Conservation (phyloP, 1,284 basidiomycete genomes). For the Albatrellus sp. region DNA sequence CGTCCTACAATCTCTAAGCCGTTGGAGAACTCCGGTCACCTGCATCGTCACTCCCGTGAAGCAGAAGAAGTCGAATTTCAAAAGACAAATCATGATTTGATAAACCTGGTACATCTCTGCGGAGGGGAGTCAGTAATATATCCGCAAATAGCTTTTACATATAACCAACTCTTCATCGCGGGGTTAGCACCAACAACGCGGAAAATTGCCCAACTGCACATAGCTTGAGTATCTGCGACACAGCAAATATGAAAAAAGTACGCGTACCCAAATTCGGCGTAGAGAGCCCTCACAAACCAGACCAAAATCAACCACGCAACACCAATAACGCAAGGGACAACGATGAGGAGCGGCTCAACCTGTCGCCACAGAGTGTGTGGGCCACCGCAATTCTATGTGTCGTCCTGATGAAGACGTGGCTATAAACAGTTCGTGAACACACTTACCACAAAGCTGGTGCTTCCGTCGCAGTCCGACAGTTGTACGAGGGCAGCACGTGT, state of each 20-base stretch:
- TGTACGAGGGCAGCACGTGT: conserved; percentile 46
- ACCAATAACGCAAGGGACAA: conserved; percentile 26
- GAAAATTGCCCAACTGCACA: conserved; percentile 67
- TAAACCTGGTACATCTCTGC: conserved; percentile 76
- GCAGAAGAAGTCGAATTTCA: conserved; percentile 82
- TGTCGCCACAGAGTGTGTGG: conserved; percentile 27
- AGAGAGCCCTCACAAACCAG: conserved; percentile 27
- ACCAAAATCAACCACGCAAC: conserved; percentile 24
- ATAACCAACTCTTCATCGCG: conserved; percentile 58
- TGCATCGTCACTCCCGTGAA: conserved; percentile 81
- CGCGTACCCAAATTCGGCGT: conserved; percentile 33
- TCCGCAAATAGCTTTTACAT: not conserved
- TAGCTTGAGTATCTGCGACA: not conserved
- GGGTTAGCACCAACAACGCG: conserved; percentile 75
- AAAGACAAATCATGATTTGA: conserved; percentile 72
- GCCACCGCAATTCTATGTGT: conserved; percentile 20
- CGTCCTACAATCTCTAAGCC: too few species aligned
- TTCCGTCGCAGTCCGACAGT: conserved; percentile 9
- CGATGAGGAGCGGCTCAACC: conserved; percentile 30
- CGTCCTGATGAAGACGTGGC: not conserved
- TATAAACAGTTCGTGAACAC: not conserved
- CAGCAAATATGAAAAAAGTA: not conserved
- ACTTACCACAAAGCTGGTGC: conserved; percentile 13
- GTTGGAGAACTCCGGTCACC: conserved; percentile 21
- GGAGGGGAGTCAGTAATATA: not conserved